phyloP scores from a whole-genome alignment of 2,329 filamentous ascomycete species.

The Scedosporium dehoogii region DNA sequence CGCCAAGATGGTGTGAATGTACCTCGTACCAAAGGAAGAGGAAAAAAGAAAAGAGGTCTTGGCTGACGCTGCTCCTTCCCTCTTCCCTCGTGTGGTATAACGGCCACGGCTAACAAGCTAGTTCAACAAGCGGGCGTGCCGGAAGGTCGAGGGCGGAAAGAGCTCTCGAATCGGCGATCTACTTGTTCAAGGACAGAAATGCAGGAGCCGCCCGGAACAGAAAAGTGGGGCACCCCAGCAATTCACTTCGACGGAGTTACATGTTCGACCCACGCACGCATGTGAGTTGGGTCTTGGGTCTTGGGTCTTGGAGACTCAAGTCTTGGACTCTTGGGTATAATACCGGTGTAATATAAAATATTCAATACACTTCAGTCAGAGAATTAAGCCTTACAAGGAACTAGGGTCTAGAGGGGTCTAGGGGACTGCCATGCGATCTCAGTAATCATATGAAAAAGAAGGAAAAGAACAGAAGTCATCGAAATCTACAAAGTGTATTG shows the following conservation, averaged over 20 bases:
- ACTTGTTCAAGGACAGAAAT: background rate
- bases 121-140: background rate
- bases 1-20: background rate
- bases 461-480: no score
- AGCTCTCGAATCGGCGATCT: background rate
- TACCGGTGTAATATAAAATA: no score
- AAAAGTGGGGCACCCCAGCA: background rate
- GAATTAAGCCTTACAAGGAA: no score
- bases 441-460: background rate
- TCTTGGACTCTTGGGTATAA: no score
- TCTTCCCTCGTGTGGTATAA: background rate
- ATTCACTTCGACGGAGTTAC: background rate
- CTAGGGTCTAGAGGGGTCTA: no score
- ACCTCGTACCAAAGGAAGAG: background rate
- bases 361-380: no score
- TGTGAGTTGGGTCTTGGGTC: no score
- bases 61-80: background rate
- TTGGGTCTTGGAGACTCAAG: no score
- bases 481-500: background rate
- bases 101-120: background rate
- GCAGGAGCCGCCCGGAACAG: background rate
- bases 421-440: background rate
- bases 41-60: background rate
- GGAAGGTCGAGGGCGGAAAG: background rate
- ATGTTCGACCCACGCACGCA: no score